phyloP scores from a whole-genome alignment of 169 alveolate species.

The Eimeria maxima region DNA sequence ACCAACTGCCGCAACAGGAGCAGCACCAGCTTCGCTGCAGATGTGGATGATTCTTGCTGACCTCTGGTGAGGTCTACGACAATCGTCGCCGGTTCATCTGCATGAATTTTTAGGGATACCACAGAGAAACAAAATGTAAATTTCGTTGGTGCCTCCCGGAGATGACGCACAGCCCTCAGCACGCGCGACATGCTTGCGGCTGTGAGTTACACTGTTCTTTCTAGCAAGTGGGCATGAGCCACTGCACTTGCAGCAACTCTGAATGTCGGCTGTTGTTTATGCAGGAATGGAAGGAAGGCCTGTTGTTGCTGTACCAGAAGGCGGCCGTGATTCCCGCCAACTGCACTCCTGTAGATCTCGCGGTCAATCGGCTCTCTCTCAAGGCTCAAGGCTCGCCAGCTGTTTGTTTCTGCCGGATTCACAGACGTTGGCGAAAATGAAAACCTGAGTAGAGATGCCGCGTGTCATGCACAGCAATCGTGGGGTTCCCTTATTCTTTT shows the following conservation, averaged over 20 bases:
- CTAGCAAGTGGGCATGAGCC: not conserved
- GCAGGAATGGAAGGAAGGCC: not conserved
- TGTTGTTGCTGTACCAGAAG: not conserved
- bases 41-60: not conserved
- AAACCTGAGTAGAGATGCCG: not conserved
- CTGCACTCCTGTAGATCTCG: not conserved
- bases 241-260: not conserved
- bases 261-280: not conserved
- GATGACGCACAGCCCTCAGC: conserved; percentile 71
- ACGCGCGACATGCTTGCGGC: conserved; percentile 66
- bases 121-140: conserved; percentile 13
- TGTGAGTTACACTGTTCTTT: not conserved
- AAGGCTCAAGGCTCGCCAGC: not conserved
- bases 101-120: not conserved
- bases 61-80: conserved; percentile 59
- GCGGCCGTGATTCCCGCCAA: not conserved
- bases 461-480: not conserved
- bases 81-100: conserved; percentile 28
- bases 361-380: not conserved
- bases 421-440: not conserved
- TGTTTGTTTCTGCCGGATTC: not conserved
- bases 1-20: not conserved
- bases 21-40: not conserved
- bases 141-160: conserved; percentile 55
- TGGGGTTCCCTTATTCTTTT: not conserved